These are phyloP conservation scores for Knufia petricola DNA, from an alignment of 2,329 filamentous ascomycete species.

Conservation along the genomic window DNA sequence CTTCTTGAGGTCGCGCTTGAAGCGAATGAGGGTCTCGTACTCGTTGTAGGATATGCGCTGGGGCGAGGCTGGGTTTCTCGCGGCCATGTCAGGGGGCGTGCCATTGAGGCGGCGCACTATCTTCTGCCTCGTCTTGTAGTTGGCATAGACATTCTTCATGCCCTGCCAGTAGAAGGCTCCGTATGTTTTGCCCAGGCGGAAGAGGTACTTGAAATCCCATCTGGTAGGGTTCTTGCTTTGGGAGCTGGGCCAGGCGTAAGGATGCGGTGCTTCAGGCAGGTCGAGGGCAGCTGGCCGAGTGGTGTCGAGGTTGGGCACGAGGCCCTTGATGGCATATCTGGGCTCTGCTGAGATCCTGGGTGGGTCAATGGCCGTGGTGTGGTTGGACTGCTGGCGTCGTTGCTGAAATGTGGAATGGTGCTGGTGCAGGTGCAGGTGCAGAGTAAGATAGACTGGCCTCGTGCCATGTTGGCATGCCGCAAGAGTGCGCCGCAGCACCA, in stretches of 20 bases:
- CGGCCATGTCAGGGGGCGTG: neutral
- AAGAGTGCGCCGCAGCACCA: constrained; percentile 6
- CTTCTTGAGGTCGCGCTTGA: constrained; percentile 62
- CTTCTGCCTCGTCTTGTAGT: constrained; percentile 29
- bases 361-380: neutral
- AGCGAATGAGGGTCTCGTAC: constrained; percentile 60
- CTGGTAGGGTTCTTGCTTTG: neutral
- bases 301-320: constrained; percentile 3
- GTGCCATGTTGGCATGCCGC: neutral
- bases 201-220: constrained; percentile 38
- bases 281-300: constrained; percentile 5
- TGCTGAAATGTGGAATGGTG: neutral
- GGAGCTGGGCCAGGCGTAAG: constrained; percentile 2
- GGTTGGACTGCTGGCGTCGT: neutral
- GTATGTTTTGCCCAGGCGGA: constrained; percentile 63
- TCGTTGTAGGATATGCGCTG: constrained; percentile 50
- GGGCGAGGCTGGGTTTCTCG: constrained; percentile 17
- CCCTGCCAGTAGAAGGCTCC: constrained; percentile 80
- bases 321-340: neutral
- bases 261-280: constrained; percentile 5
- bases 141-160: constrained; percentile 62
- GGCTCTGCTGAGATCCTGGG: neutral
- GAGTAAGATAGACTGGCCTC: too few relatives aligned
- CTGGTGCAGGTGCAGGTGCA: too few relatives aligned
- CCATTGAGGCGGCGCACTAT: neutral